phyloP scores from a whole-genome alignment of 1,284 basidiomycete genomes.

The Butyriboletus appendiculatus region DNA sequence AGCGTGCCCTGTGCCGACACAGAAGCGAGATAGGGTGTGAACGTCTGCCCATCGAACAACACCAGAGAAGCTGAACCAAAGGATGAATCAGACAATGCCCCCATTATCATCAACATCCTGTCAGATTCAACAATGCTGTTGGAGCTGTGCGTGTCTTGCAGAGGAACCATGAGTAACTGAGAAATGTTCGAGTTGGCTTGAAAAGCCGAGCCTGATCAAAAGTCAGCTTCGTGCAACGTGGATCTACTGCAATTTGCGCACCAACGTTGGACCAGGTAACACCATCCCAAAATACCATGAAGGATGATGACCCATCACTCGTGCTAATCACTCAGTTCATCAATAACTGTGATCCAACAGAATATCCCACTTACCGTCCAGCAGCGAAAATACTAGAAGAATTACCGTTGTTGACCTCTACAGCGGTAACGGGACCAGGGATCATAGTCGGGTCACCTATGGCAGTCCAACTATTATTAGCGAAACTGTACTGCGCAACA shows the following conservation, averaged over 20 bases:
- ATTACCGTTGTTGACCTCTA: conserved; percentile 85
- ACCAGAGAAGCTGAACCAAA: conserved; percentile 84
- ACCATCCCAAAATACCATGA: conserved; percentile 85
- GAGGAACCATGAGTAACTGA: conserved; percentile 89
- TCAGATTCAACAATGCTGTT: conserved; percentile 81
- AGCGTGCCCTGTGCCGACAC: conserved; percentile 65
- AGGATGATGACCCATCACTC: conserved; percentile 60
- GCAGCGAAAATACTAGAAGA: conserved; percentile 87
- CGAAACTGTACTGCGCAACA: conserved; percentile 71
- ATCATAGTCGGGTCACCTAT: conserved; percentile 67
- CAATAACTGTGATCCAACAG: background rate
- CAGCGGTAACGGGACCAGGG: conserved; percentile 88
- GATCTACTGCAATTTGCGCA: conserved; percentile 32
- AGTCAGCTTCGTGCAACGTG: background rate
- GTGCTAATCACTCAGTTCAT: conserved; percentile 40
- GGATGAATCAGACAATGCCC: conserved; percentile 67
- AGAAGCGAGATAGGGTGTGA: conserved; percentile 85
- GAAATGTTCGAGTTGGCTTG: conserved; percentile 63
- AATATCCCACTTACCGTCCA: conserved; percentile 59
- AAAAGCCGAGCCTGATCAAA: conserved; percentile 51
- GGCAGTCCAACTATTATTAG: conserved; percentile 72
- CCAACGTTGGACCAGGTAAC: conserved; percentile 67
- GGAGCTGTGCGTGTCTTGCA: conserved; percentile 69
- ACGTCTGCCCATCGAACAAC: conserved; percentile 83
- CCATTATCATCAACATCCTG: conserved; percentile 90